Percentiles rank a stretch among this genome's conserved stretches.
Evolutionary conservation across 306 rosid species (phyloP).

Genomic region (Prunus mongolica): DNA sequence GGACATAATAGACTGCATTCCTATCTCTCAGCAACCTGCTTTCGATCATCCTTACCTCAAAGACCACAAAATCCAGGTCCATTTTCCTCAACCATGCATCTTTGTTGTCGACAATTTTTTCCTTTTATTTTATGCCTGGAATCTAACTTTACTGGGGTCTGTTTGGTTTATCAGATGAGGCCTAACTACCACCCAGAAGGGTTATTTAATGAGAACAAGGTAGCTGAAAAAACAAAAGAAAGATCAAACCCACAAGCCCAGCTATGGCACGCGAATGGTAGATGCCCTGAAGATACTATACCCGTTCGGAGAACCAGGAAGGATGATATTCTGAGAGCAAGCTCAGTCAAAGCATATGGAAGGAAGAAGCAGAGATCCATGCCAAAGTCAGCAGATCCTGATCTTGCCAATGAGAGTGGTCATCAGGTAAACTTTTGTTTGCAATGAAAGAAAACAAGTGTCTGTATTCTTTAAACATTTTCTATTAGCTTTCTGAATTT

Average conservation of each 20-base stretch:
- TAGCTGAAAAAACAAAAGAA: constrained; percentile 44
- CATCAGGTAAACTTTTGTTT: constrained; percentile 64
- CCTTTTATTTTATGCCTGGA: neutral
- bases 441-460: neutral
- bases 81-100: constrained; percentile 17
- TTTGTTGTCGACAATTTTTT: too few relatives aligned
- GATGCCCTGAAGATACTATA: constrained; percentile 79
- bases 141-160: constrained; percentile 1
- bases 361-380: constrained; percentile 77
- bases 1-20: constrained; percentile 85
- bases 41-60: constrained; percentile 95
- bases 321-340: constrained; percentile 88
- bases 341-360: constrained; percentile 81
- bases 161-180: constrained; percentile 51
- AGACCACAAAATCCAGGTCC: constrained; percentile 93
- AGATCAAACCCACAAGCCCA: constrained; percentile 50
- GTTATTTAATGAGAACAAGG: constrained; percentile 67
- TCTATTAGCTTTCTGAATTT: neutral
- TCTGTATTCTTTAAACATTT: neutral
- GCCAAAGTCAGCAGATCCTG: constrained; percentile 93
- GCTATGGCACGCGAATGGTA: constrained; percentile 81
- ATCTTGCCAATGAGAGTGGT: constrained; percentile 87
- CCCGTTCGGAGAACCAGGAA: constrained; percentile 83
- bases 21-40: constrained; percentile 82
- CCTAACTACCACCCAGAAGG: constrained; percentile 90